Conservation (phyloP, 78 protist species). For the Dictyostelium capitatum region DNA sequence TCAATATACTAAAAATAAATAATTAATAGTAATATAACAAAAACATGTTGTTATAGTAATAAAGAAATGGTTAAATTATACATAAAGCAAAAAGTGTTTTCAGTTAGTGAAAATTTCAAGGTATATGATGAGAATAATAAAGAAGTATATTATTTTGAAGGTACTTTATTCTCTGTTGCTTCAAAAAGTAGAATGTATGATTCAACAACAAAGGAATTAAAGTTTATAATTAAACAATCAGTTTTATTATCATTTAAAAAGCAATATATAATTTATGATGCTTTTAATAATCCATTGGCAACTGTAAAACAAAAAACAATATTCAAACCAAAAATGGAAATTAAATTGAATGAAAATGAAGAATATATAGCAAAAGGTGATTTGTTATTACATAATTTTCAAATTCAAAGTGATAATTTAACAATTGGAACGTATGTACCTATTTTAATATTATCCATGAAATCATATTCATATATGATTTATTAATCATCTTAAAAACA, state of each 20-base stretch:
- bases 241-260: background rate
- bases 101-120: background rate
- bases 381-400: background rate
- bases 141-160: background rate
- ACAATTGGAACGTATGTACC: background rate
- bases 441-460: too few relatives aligned
- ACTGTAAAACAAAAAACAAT: background rate
- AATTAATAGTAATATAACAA: too few relatives aligned
- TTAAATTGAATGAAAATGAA: background rate
- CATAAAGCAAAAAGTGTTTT: conserved; percentile 1
- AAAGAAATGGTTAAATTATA: background rate
- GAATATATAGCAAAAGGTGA: background rate
- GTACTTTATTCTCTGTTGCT: background rate
- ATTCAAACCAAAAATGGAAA: background rate
- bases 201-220: background rate
- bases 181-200: background rate
- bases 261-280: background rate
- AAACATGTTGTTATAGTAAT: too few relatives aligned
- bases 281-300: background rate
- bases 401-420: background rate
- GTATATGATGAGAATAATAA: background rate
- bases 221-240: background rate
- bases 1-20: too few relatives aligned
- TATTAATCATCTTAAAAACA: too few relatives aligned
- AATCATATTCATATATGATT: too few relatives aligned